Base-by-base conservation (phyloP, 2,329 filamentous ascomycete species). In the Trichothecium roseum region DNA sequence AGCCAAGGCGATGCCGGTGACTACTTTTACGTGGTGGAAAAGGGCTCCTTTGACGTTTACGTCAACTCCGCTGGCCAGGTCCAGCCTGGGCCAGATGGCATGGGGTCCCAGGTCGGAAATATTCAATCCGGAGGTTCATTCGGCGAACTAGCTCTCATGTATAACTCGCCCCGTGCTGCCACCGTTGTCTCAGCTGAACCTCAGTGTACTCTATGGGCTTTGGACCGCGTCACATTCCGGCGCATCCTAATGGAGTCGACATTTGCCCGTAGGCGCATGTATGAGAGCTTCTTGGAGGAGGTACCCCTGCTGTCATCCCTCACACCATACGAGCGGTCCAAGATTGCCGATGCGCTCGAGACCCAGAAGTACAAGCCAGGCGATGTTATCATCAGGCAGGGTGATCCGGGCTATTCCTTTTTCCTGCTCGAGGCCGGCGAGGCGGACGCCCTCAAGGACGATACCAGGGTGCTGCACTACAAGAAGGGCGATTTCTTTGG, bases 161-260 rank as follows among this genome's bases (percentile, higher is more conserved):
- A 98, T 66, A 95, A 96, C 52, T 87, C 91, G 16, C 91, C 91
- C 18, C 85, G 91, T 52, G 91, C 91, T 29, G 91, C 91, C 4
- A 96, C 91, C 0, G 85, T 98, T 40, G 74, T 93, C 41, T 94
- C 85, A 20, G 78, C 81, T 10, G 84, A 93, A 50, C 57, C 80
- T 3, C 65, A 73, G 24, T 88, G 83, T 51, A 88, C 82, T 4
- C 72, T 98, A 8, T 98, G 91, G 91, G 87, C 87, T 15, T 70
- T 98, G 34, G 91, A 98, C 55, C 85, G 91, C 36, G 73, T 95
- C 43, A 98, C 91, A 8, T 98, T 98, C 72, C 86, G 91, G 48
- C 84, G 91, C 41, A 96, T 98, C 45, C 71, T 98, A 42, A 95
- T 98, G 88, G 89, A 96, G 63, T 93, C 85, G 28, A 94, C 91